Evolutionary conservation across 1,139 yeast species (phyloP).

Genomic region (Geotrichum restrictum): DNA sequence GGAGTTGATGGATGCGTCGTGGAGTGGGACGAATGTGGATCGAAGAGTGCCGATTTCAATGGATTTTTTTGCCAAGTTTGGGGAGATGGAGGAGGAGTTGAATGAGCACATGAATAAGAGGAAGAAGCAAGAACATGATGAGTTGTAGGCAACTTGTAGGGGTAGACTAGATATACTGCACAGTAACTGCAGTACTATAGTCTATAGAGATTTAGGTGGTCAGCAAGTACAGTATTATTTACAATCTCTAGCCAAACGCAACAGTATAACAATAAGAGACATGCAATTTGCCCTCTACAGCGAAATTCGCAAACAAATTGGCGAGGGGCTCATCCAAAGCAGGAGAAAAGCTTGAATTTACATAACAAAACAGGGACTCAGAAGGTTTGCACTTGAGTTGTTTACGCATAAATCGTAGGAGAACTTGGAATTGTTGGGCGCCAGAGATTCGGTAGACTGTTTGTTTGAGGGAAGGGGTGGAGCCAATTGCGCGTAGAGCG

Average conservation of each 20-base stretch:
- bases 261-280: conserved; percentile 21
- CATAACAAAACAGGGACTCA: conserved; percentile 40
- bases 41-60: not conserved
- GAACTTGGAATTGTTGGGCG: conserved; percentile 37
- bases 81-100: no score
- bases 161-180: no score
- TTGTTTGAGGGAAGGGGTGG: conserved; percentile 39
- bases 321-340: conserved; percentile 39
- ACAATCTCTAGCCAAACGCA: conserved; percentile 20
- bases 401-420: conserved; percentile 38
- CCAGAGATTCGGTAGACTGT: conserved; percentile 38
- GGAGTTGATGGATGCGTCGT: not conserved
- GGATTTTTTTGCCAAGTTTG: not conserved
- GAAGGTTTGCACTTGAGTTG: conserved; percentile 34
- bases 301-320: conserved; percentile 28
- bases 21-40: not conserved
- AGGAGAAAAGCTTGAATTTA: conserved; percentile 43
- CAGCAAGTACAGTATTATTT: not conserved
- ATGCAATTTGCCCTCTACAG: conserved; percentile 15
- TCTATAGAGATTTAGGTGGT: not conserved
- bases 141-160: no score
- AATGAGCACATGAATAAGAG: no score
- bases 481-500: conserved; percentile 41
- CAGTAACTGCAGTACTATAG: no score
- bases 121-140: not conserved